Base-by-base conservation (phyloP, 352 stramenopile genomes). In the Phytophthora colocasiae region DNA sequence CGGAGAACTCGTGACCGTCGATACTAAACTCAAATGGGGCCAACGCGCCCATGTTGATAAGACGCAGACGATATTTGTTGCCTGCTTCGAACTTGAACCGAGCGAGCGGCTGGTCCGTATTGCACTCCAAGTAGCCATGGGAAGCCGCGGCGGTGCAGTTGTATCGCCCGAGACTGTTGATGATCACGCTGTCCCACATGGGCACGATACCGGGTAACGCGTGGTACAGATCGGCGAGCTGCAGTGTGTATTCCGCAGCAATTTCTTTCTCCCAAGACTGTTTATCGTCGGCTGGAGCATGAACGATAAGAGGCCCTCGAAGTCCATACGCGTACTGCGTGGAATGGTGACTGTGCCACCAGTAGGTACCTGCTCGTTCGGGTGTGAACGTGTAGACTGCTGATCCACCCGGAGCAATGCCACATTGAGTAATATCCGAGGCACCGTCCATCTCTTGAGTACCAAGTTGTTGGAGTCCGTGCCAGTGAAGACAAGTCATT, bases 371-470 rank as follows among this genome's bases (percentile, higher is more conserved):
- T 9, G 63, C 53, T 11, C 58, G 34, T 17, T 69, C 58, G 1
- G 63, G 68, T 14, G 63, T 80, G 58, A 80, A 75, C 9, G 59
- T 58, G 65, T 77, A 77, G 22, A 70, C 29, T n/a, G 65, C 47
- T 1, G 56, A 53, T 3, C 47, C 51, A 2, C 66, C 61, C 0
- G 71, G 9, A 2, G 46, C 38, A 22, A 75, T 75, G 2, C 36
- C 49, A 39, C 71, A 80, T 43, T 80, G 71, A 22, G 71, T 77
- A 52, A 80, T 58, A 52, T 62, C 56, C n/a, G 72, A 80, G 1
- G 59, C 49, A 15, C 68, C 72, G 32, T 77, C 72, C 72, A 73
- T 78, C 60, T 72, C 66, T 66, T 69, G 58, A 19, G 68, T 78
- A 6, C 63, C 68, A 10, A 69, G 57, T 24, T 78, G 71, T 8